phyloP scores from a whole-genome alignment of 371 early-diverging fungal species.

The Mortierella sp. region DNA sequence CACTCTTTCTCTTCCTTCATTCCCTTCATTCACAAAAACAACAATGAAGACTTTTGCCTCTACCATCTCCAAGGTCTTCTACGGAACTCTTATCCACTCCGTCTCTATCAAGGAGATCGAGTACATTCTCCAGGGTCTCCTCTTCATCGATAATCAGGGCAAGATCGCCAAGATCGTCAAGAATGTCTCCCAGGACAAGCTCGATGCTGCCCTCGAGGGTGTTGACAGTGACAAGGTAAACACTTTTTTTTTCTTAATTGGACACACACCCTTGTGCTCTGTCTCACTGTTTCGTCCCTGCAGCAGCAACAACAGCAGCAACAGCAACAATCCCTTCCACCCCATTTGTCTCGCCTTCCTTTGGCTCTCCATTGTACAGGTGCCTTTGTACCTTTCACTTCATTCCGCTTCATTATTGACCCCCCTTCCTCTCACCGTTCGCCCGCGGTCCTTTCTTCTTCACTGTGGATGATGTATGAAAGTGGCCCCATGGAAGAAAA shows the following conservation, averaged over 20 bases:
- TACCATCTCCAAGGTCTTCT: constrained; percentile 59
- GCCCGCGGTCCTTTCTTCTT: neutral
- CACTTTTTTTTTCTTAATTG: neutral
- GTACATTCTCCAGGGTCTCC: constrained; percentile 64
- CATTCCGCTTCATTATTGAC: neutral
- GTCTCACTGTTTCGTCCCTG: neutral
- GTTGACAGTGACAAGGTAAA: constrained; percentile 45
- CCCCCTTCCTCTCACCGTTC: too few relatives aligned
- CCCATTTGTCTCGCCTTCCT: neutral
- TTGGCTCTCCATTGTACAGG: neutral
- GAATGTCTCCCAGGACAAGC: constrained; percentile 42
- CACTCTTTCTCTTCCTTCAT: constrained; percentile 10
- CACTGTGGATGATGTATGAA: neutral
- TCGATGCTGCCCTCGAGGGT: constrained; percentile 40
- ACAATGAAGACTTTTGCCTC: constrained; percentile 26
- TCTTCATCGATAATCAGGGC: constrained; percentile 70
- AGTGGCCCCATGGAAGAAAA: neutral
- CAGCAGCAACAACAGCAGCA: too few relatives aligned
- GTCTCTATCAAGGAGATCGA: constrained; percentile 69
- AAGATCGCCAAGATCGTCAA: constrained; percentile 63
- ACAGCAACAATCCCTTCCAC: neutral
- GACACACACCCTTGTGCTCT: too few relatives aligned
- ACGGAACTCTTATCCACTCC: constrained; percentile 81
- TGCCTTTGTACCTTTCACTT: neutral
- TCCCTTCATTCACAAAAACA: neutral